phyloP scores from a whole-genome alignment of 257 asterid genomes.

The Fraxinus quadrangulata region DNA sequence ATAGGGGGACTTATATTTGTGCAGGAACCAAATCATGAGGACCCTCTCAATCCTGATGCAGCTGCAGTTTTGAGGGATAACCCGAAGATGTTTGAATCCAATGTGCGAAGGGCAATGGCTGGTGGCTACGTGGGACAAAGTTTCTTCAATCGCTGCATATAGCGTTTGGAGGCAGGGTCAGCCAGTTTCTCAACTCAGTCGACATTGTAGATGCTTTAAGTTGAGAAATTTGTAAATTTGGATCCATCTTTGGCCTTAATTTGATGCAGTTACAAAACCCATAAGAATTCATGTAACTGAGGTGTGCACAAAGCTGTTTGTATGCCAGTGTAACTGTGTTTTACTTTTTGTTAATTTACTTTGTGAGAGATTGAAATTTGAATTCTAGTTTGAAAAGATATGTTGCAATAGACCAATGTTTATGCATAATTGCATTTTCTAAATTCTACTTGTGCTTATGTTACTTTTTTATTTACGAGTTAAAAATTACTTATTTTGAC shows the following conservation, averaged over 20 bases:
- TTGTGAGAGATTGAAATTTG: background rate
- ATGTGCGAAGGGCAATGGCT: conserved; percentile 52
- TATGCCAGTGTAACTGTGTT: conserved; percentile 17
- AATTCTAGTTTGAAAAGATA: background rate
- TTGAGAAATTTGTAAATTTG: conserved; percentile 32
- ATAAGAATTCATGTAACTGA: background rate
- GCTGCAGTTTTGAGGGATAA: conserved; percentile 59
- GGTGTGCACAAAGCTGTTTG: background rate
- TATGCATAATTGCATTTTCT: background rate
- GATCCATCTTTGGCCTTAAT: conserved; percentile 20
- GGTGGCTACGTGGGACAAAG: conserved; percentile 45
- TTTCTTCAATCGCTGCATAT: conserved; percentile 36
- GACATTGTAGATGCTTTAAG: conserved; percentile 17
- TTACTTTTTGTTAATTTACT: background rate
- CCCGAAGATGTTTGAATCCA: conserved; percentile 40
- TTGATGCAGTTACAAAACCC: background rate
- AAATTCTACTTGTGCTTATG: background rate
- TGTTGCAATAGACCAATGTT: background rate
- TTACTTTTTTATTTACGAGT: background rate
- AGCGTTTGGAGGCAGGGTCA: conserved; percentile 24
- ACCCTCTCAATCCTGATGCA: conserved; percentile 94
- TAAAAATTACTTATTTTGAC: background rate
- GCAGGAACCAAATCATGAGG: conserved; percentile 98
- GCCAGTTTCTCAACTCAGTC: conserved; percentile 1
- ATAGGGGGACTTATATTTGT: conserved; percentile 11